Conservation (phyloP, 225 moss, liverwort and hornwort species). For the Polytrichum commune region DNA sequence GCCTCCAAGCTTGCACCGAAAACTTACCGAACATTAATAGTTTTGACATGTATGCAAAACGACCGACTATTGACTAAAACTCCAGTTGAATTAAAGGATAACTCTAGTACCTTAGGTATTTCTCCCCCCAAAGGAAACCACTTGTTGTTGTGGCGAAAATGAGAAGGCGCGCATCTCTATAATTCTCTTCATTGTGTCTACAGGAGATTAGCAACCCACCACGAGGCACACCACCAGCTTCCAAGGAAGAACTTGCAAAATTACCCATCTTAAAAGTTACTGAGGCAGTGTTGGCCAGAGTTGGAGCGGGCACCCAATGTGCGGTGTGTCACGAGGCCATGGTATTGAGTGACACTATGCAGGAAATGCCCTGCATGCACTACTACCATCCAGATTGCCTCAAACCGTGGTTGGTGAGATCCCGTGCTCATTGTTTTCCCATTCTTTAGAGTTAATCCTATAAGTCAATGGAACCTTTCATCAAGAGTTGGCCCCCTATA, state of each 20-base stretch:
- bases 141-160: too few species aligned
- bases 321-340: slow-evolving; percentile 42
- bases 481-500: too few species aligned
- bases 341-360: slow-evolving; percentile 22
- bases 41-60: too few species aligned
- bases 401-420: slow-evolving; percentile 36
- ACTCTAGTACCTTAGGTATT: too few species aligned
- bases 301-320: slow-evolving; percentile 65
- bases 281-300: slow-evolving; percentile 32
- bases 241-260: slow-evolving; percentile 78
- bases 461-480: too few species aligned
- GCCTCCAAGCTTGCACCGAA: too few species aligned
- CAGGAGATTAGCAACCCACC: slow-evolving; percentile 59
- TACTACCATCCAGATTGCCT: slow-evolving; percentile 37
- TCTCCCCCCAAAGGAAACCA: too few species aligned
- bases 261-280: slow-evolving; percentile 51
- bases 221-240: slow-evolving; percentile 72
- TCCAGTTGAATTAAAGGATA: too few species aligned
- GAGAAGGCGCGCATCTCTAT: too few species aligned
- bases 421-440: neutral
- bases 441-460: too few species aligned
- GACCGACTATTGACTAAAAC: too few species aligned
- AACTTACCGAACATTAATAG: too few species aligned
- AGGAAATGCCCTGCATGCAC: slow-evolving; percentile 49
- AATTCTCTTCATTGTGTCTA: neutral